Percentiles rank a stretch among this genome's conserved stretches.
Evolutionary conservation across 202 grass and related monocot species (phyloP).

Genomic region (Panicum hallii): DNA sequence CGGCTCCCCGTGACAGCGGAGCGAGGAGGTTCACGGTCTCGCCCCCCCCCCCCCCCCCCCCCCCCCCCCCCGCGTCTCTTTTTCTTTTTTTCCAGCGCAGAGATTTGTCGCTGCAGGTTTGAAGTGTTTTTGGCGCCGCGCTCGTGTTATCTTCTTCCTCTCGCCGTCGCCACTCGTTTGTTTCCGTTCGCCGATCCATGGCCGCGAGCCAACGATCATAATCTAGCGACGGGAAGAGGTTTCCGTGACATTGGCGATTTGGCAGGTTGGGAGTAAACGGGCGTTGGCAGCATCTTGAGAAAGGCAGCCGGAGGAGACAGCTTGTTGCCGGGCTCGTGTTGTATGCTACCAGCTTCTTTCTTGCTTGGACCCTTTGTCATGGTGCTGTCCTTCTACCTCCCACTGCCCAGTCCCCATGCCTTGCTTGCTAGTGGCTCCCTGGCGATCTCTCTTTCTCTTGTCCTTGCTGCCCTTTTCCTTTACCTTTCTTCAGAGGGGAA

Average conservation of each 20-base stretch:
- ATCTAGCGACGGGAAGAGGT: background rate
- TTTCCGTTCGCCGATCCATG: background rate
- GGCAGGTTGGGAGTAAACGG: constrained; percentile 38
- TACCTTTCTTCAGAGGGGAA: background rate
- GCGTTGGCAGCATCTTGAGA: constrained; percentile 45
- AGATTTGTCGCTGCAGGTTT: constrained; percentile 52
- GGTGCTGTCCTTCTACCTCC: constrained; percentile 35
- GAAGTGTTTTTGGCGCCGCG: constrained; percentile 44
- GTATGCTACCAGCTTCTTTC: constrained; percentile 32
- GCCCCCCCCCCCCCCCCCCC: background rate
- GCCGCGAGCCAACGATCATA: background rate
- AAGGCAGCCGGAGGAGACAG: constrained; percentile 8
- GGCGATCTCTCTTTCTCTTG: constrained; percentile 1
- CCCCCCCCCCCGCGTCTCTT: no score
- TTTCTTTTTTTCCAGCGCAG: background rate
- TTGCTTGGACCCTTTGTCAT: constrained; percentile 28
- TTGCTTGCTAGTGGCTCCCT: background rate
- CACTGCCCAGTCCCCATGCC: background rate
- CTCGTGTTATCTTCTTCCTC: constrained; percentile 35
- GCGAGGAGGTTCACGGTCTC: constrained; percentile 9
- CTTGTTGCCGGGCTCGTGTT: constrained; percentile 26
- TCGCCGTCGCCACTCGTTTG: constrained; percentile 17
- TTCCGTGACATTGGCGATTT: constrained; percentile 15
- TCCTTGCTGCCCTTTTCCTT: background rate
- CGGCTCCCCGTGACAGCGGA: constrained; percentile 10